Evolutionary conservation across 257 asterid species (phyloP).

Genomic region (Eucommia ulmoides): DNA sequence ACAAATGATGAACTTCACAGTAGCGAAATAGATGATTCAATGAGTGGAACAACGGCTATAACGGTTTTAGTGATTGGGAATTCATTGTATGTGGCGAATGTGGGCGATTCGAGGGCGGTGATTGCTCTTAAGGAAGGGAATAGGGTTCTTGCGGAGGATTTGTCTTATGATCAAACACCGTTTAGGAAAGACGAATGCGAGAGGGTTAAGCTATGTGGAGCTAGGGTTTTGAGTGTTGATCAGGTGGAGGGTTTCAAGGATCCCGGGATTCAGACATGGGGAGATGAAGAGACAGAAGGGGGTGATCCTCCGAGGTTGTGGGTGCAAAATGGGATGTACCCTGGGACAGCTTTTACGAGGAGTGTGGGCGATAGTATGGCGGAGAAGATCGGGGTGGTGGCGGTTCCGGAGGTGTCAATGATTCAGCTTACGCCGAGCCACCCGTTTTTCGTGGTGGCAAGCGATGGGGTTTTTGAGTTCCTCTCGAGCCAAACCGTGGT

Average conservation of each 20-base stretch:
- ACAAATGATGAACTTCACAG: constrained; percentile 71
- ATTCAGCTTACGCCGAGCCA: constrained; percentile 45
- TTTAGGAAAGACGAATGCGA: constrained; percentile 91
- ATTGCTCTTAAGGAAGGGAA: constrained; percentile 72
- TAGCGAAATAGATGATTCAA: constrained; percentile 72
- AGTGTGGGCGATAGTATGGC: constrained; percentile 84
- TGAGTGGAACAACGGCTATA: constrained; percentile 97
- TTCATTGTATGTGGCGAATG: constrained; percentile 79
- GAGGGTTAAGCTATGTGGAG: constrained; percentile 83
- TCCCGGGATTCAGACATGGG: constrained; percentile 86
- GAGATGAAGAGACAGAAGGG: constrained; percentile 86
- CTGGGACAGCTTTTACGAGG: constrained; percentile 92
- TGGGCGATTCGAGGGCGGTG: constrained; percentile 89
- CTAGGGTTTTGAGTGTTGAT: constrained; percentile 86
- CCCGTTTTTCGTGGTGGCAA: constrained; percentile 79
- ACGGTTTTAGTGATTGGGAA: constrained; percentile 67
- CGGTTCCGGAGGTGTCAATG: constrained; percentile 67
- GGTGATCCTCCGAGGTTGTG: constrained; percentile 92
- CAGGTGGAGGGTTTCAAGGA: constrained; percentile 92
- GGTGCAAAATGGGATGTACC: constrained; percentile 88
- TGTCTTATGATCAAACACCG: constrained; percentile 85
- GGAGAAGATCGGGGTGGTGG: constrained; percentile 80
- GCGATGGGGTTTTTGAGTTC: constrained; percentile 90
- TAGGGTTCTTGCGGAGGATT: constrained; percentile 45
- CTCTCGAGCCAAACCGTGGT: constrained; percentile 79